phyloP scores from a whole-genome alignment of 164 flowering plant species.

The Macadamia integrifolia region DNA sequence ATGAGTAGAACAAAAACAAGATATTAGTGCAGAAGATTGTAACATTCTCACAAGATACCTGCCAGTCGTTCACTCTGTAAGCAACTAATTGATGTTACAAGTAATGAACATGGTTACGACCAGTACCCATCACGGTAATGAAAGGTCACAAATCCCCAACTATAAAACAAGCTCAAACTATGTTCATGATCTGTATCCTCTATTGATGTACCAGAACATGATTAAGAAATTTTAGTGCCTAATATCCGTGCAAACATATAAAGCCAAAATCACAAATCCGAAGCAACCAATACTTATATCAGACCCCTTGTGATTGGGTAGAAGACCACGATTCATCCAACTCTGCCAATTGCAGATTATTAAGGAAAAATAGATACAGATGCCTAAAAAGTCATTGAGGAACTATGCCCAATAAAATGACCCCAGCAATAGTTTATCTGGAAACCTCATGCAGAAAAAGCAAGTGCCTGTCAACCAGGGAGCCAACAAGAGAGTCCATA shows the following conservation, averaged over 20 bases:
- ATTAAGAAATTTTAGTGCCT: slow-evolving; percentile 3
- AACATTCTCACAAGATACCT: slow-evolving; percentile 19
- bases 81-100: slow-evolving; percentile 2
- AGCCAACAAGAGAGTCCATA: background rate
- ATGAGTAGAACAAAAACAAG: slow-evolving; percentile 18
- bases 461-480: background rate
- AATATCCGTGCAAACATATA: background rate
- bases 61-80: slow-evolving; percentile 20
- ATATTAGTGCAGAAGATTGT: slow-evolving; percentile 13
- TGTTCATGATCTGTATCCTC: slow-evolving; percentile 6
- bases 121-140: background rate
- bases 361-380: background rate
- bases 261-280: slow-evolving; percentile 11
- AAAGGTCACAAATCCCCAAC: background rate
- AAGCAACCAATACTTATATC: slow-evolving; percentile 13
- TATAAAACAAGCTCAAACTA: slow-evolving; percentile 2
- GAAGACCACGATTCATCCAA: background rate
- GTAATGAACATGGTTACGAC: background rate
- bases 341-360: slow-evolving; percentile 4
- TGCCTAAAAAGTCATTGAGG: slow-evolving; percentile 2
- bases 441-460: slow-evolving; percentile 6
- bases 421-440: slow-evolving; percentile 5
- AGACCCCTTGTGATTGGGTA: background rate
- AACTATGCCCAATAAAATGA: slow-evolving; percentile 4
- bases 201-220: background rate